Evolutionary conservation across 768 basidiomycete species (phyloP).

Genomic region (Leccinum ochraceum): DNA sequence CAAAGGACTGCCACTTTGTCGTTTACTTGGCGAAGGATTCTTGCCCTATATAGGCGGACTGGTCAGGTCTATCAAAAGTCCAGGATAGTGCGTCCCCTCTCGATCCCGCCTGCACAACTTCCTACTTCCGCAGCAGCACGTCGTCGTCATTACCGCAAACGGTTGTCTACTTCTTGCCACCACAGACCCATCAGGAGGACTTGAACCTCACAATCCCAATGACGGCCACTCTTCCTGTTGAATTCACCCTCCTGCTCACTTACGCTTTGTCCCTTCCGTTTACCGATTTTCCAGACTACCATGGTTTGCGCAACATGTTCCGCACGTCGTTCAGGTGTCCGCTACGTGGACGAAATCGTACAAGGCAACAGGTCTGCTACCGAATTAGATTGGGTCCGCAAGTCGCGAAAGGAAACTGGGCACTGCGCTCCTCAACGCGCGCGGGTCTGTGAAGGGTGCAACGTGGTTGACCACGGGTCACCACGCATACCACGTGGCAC

Average conservation of each 20-base stretch:
- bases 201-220: slow-evolving; percentile 42
- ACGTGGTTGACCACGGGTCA: slow-evolving; percentile 6
- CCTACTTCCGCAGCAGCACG: slow-evolving; percentile 13
- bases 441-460: slow-evolving; percentile 36
- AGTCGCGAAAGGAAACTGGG: slow-evolving; percentile 30
- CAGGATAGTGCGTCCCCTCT: slow-evolving; percentile 2
- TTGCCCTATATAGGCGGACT: too few species aligned
- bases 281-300: slow-evolving; percentile 88
- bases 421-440: slow-evolving; percentile 28
- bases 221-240: slow-evolving; percentile 74
- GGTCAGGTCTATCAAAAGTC: too few species aligned
- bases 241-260: slow-evolving; percentile 76
- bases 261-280: slow-evolving; percentile 85
- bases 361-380: slow-evolving; percentile 20
- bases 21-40: too few species aligned
- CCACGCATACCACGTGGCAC: too few species aligned
- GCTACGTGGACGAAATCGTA: slow-evolving; percentile 30
- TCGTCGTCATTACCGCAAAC: slow-evolving; percentile 15
- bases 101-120: slow-evolving; percentile 10
- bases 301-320: slow-evolving; percentile 75
- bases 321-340: slow-evolving; percentile 52
- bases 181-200: slow-evolving; percentile 11
- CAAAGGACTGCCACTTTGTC: too few species aligned
- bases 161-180: slow-evolving; percentile 22
- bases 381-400: slow-evolving; percentile 49